Percentiles rank a stretch among this genome's conserved stretches.
Evolutionary conservation across 352 stramenopile species (phyloP).

Genomic region (Pythium coloratum): DNA sequence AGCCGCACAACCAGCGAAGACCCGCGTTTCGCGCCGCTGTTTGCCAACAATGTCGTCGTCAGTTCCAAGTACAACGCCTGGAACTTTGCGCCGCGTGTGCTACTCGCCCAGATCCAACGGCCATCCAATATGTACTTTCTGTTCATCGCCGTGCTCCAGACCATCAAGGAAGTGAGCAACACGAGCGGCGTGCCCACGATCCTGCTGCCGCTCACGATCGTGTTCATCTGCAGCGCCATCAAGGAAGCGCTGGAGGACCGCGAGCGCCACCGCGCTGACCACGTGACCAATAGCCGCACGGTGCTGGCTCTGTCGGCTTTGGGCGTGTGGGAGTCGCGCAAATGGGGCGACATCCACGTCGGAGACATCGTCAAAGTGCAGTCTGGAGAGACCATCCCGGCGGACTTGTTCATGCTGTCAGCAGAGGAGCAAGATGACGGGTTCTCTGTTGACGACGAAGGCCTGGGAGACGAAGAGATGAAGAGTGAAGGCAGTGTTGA

Average conservation of each 20-base stretch:
- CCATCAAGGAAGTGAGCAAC: slow-evolving; percentile 83
- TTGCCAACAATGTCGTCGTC: slow-evolving; percentile 69
- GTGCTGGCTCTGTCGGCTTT: slow-evolving; percentile 47
- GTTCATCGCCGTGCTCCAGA: slow-evolving; percentile 83
- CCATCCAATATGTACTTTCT: slow-evolving; percentile 87
- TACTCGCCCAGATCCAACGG: slow-evolving; percentile 72
- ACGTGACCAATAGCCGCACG: slow-evolving; percentile 64
- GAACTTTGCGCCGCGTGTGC: slow-evolving; percentile 75
- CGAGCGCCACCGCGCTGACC: slow-evolving; percentile 72
- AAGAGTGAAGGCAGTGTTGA: slow-evolving; percentile 7
- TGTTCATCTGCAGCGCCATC: slow-evolving; percentile 81
- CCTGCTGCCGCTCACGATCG: slow-evolving; percentile 65
- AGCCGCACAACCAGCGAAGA: slow-evolving; percentile 25
- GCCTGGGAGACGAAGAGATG: slow-evolving; percentile 4
- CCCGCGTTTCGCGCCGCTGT: slow-evolving; percentile 20
- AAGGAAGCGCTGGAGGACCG: slow-evolving; percentile 85
- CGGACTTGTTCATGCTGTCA: slow-evolving; percentile 71
- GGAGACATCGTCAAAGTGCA: slow-evolving; percentile 81
- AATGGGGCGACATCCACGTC: slow-evolving; percentile 74
- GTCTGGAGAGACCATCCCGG: slow-evolving; percentile 62
- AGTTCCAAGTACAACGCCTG: slow-evolving; percentile 82
- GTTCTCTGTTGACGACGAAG: slow-evolving; percentile 28
- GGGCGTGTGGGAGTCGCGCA: slow-evolving; percentile 47
- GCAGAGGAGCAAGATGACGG: slow-evolving; percentile 50
- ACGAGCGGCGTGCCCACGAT: slow-evolving; percentile 84